Conservation (phyloP, 352 stramenopile genomes). For the Globisporangium uncinulatum region DNA sequence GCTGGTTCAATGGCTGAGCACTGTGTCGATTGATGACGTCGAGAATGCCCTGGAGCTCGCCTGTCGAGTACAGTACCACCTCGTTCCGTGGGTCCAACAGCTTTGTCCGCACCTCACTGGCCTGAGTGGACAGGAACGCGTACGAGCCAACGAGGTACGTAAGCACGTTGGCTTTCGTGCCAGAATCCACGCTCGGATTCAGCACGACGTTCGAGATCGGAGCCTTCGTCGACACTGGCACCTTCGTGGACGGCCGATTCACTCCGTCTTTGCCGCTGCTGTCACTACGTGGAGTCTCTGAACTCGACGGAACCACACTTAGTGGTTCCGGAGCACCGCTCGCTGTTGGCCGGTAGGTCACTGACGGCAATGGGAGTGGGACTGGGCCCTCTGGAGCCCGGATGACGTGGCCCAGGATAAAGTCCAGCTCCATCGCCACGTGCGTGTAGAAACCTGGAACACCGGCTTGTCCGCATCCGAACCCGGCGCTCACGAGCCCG, state of each 20-base stretch:
- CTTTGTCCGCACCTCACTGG: background rate
- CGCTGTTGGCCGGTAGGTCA: no score
- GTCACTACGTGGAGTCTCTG: no score
- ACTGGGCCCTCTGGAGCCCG: no score
- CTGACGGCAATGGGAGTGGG: no score
- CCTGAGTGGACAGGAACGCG: background rate
- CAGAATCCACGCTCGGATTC: background rate
- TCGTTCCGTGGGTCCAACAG: background rate
- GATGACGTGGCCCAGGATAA: background rate
- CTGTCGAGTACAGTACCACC: background rate
- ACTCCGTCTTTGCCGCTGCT: no score
- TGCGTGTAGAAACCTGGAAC: constrained; percentile 2
- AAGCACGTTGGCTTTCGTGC: background rate
- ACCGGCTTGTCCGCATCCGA: constrained; percentile 1
- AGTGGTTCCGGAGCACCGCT: no score
- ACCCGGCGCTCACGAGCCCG: no score
- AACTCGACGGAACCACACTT: no score
- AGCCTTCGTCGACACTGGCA: background rate
- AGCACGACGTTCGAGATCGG: background rate
- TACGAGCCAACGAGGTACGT: background rate
- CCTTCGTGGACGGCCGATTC: background rate
- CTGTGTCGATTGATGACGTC: background rate
- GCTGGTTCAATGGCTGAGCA: background rate
- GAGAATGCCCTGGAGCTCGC: background rate
- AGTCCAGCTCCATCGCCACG: background rate